Evolutionary conservation across 1,139 yeast species (phyloP).

Genomic region (Yamadazyma pseudoaaseri): DNA sequence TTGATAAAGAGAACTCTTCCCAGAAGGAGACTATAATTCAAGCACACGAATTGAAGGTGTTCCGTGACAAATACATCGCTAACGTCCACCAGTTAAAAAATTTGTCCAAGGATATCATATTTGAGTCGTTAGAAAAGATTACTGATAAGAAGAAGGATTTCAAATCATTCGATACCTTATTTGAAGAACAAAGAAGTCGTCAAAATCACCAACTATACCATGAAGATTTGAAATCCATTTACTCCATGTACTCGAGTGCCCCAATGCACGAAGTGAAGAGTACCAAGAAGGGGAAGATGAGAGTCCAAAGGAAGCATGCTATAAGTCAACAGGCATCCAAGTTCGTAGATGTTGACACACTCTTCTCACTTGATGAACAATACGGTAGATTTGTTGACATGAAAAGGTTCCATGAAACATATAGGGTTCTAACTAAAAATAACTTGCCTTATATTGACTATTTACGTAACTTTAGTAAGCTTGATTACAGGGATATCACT

Average conservation of each 20-base stretch:
- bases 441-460: constrained; percentile 50
- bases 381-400: constrained; percentile 70
- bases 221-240: constrained; percentile 32
- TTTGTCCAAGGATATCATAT: constrained; percentile 5
- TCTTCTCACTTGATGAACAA: constrained; percentile 60
- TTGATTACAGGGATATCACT: constrained; percentile 27
- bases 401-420: constrained; percentile 44
- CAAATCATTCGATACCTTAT: constrained; percentile 41
- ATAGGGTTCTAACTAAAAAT: constrained; percentile 43
- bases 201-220: constrained; percentile 17
- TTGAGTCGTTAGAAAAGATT: constrained; percentile 22
- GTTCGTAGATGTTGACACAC: constrained; percentile 38
- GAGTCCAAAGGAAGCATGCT: constrained; percentile 33
- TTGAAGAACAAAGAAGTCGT: constrained; percentile 31
- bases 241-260: constrained; percentile 38
- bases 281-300: constrained; percentile 21
- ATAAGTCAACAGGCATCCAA: constrained; percentile 52
- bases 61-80: constrained; percentile 47
- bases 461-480: constrained; percentile 42
- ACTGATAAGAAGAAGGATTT: constrained; percentile 30
- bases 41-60: constrained; percentile 63
- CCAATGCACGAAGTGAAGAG: constrained; percentile 16
- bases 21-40: constrained; percentile 49
- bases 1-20: constrained; percentile 30
- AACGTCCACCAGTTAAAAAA: constrained; percentile 2